Evolutionary conservation across 2,329 filamentous ascomycete genomes (phyloP), one percentile per base, ranked within the genome.

Genomic region (Penicillium sp.): DNA sequence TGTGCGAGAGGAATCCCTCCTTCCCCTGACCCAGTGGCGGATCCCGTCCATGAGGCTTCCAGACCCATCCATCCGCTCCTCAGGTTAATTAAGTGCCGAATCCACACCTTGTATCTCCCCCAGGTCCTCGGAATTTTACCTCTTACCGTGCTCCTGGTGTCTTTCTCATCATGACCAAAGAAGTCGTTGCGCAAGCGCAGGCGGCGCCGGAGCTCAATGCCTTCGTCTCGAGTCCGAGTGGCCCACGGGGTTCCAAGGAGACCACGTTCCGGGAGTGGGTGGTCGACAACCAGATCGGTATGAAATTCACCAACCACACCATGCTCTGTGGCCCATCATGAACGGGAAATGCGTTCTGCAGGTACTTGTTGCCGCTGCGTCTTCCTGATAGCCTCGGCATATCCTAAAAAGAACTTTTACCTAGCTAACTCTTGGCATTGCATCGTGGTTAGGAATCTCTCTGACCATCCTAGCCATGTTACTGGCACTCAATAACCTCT

Each of bases 381-480:
- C 30, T 13, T 28, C 15, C 30, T 33, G 27, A 23, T 37, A 37
- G 32, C 32, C 26, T 39, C 37, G 37, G 40, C 36, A 5, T 6
- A 11, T 11, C 11, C 25, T 11, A 27, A n/a, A 5, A 37, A 26
- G 27, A 45, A 30, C 25, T 27, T 23, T 5, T 23, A n/a, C 14
- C 34, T 35, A 25, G 47, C 54, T 53, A 42, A 55, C 41, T 33
- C 16, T 38, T 32, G 38, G 16, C 31, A 34, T 41, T 36, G 32
- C 32, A 34, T 26, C 22, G 25, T 15, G 37, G 26, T 5, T 54
- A 88, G 88, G 86, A 44, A 78, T 95, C 50, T 86, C 87, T 9
- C 75, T 92, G 63, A 95, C 93, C 62, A 80, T 92, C 41, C 72
- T 95, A 48, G 79, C 86, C 40, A 80, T 93, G 49, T 79, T 95